Evolutionary conservation across 2,329 filamentous ascomycete species (phyloP), one percentile per base, ranked within the genome.

Genomic region (Bimuria novae-zelandiae): DNA sequence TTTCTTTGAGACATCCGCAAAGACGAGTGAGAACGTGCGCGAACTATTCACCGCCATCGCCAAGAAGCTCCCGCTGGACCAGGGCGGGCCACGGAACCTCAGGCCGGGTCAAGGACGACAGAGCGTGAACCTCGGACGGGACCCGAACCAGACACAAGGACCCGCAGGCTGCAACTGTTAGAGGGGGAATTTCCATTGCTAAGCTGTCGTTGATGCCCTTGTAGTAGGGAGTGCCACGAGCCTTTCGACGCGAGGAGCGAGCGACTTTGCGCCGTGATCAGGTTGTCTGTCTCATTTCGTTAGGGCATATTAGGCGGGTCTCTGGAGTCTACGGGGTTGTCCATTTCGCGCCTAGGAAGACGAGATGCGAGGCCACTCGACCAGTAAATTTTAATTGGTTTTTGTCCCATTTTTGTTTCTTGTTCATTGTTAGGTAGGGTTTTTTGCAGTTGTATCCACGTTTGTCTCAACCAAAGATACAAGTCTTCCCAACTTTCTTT

Each of bases 1-100:
- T 49, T 99, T 99, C 82, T 99, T 99, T 75, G 94, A 99, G 77
- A 99, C 94, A 3, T 97, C 92, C 10, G 94, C 94, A 62, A 99
- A 99, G 83, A 96, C 93, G 32, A 89, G 92, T 52, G 92, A 96
- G 78, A 99, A 99, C 68, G 94, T 99, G 50, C 85, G 87, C 69
- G 94, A 97, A 65, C 82, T 99, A 48, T 99, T 99, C 78, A 97
- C 93, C 36, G 92, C 92, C 53, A 97, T 99, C 72, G 94, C 94
- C 57, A 96, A 93, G 87, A 97, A 96, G 79, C 82, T 99, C 61
- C 94, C 94, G 27, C 87, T 97, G 64, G 94, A 99, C 72, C 94
- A 97, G 77, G 92, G 87, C 45, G 93, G 92, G n/a, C 91, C 93
- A 59, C 86, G 93, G 73, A 92, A 92, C 74, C 82, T 92, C 71